Evolutionary conservation across 495 filamentous ascomycete species (phyloP).

Genomic region (Annulohypoxylon nitens): DNA sequence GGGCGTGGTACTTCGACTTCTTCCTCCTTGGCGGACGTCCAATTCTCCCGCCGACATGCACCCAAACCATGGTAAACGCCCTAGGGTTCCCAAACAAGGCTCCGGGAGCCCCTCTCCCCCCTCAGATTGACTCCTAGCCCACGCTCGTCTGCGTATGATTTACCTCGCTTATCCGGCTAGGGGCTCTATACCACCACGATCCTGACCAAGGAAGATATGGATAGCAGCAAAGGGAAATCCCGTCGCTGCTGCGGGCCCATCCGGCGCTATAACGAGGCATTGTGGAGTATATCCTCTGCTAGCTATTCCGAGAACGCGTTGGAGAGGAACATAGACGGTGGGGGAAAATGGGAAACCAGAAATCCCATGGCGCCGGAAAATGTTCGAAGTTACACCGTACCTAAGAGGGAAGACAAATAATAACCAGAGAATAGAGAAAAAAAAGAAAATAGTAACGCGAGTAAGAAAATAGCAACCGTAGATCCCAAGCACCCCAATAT

Average conservation of each 20-base stretch:
- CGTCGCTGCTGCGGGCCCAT: conserved; percentile 23
- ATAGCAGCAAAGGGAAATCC: conserved; percentile 28
- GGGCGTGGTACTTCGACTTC: conserved; percentile 33
- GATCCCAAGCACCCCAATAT: conserved; percentile 41
- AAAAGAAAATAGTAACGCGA: conserved; percentile 3
- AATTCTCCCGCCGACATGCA: conserved; percentile 31
- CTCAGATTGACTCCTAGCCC: conserved; percentile 16
- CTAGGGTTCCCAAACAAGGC: conserved; percentile 23
- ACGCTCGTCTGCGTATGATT: conserved; percentile 17
- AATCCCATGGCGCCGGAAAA: conserved; percentile 11
- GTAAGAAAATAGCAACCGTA: conserved; percentile 21
- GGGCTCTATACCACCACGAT: conserved; percentile 22
- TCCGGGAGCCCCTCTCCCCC: conserved; percentile 5
- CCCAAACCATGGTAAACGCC: conserved; percentile 17
- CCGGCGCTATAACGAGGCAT: conserved; percentile 9
- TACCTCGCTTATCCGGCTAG: conserved; percentile 21
- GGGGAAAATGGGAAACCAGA: conserved; percentile 4
- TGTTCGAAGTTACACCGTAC: conserved; percentile 26
- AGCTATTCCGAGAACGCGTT: conserved; percentile 15
- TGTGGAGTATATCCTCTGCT: conserved; percentile 19
- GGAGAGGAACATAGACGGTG: conserved; percentile 13
- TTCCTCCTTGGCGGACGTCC: conserved; percentile 23
- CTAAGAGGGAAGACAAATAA: neutral
- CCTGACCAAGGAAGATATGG: conserved; percentile 32
- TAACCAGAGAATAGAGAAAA: neutral